These are phyloP conservation scores for Aureobasidium pullulans DNA, from an alignment of 2,329 filamentous ascomycete species.

Conservation along the genomic window DNA sequence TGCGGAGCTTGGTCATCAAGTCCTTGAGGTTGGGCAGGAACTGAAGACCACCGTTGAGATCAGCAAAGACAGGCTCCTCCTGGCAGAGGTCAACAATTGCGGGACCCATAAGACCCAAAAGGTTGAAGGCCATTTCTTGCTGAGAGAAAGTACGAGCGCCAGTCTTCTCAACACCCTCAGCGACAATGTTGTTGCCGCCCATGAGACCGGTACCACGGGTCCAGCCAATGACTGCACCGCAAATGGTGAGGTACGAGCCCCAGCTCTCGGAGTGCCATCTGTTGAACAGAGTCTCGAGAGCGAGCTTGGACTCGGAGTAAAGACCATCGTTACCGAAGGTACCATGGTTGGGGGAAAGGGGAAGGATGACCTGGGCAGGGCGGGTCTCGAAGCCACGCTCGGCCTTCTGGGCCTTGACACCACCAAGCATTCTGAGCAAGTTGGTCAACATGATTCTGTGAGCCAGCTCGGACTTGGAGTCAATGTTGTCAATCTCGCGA, in stretches of 20 bases:
- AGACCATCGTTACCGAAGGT: constrained; percentile 97
- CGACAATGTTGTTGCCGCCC: constrained; percentile 95
- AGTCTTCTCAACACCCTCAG: constrained; percentile 91
- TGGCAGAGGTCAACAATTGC: constrained; percentile 93
- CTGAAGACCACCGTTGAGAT: constrained; percentile 94
- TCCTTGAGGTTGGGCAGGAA: constrained; percentile 95
- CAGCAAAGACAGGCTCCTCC: constrained; percentile 88
- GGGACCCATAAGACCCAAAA: constrained; percentile 92
- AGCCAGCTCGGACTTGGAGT: constrained; percentile 94
- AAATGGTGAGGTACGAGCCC: constrained; percentile 96
- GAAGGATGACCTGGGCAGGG: constrained; percentile 91
- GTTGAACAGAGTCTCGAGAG: constrained; percentile 94
- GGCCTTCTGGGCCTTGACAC: constrained; percentile 84
- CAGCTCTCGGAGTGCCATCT: constrained; percentile 97
- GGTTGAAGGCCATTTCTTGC: constrained; percentile 99
- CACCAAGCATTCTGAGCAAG: constrained; percentile 80
- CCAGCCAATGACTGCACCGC: constrained; percentile 97
- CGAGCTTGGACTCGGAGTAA: constrained; percentile 97
- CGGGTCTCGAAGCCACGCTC: constrained; percentile 86
- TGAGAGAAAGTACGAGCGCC: constrained; percentile 98
- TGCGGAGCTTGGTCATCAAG: constrained; percentile 85
- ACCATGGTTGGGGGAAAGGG: constrained; percentile 94
- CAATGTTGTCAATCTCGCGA: constrained; percentile 91
- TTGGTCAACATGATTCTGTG: constrained; percentile 99
- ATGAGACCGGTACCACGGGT: constrained; percentile 97